Base-by-base conservation (phyloP, 352 stramenopile genomes). In the Phytophthora pluvialis region DNA sequence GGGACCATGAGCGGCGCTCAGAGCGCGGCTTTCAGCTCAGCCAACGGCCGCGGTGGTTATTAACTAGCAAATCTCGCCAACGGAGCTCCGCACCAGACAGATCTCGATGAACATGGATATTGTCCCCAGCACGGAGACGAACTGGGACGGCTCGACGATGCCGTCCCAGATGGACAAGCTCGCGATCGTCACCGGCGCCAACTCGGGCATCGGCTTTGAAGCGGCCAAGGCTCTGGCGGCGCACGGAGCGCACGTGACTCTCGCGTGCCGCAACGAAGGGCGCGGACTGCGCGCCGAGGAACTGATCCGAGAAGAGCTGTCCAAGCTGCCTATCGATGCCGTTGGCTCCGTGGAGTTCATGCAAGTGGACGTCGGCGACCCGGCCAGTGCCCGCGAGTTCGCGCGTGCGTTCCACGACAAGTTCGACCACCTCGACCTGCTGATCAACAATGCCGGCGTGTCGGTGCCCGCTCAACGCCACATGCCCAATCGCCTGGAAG, bases 381-480 rank as follows among this genome's bases (percentile, higher is more conserved):
- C 81, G 7, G 50, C 32, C 25, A 89, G 72, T 54, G 70, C 91
- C 15, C 67, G 60, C 9, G 53, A 55, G 6, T 91, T 93, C 53
- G 63, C 67, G 3, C 36, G 40, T 15, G 67, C 44, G 11, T 85
- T 85, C 50, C 65, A 74, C n/a, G 53, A 60, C 6, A 63, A 59
- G 5, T 71, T 80, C 29, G 65, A 75, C 16, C 70, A 64, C 11
- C 39, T 95, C 2, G 81, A 93, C 49, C 13, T 92, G 44, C 69
- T 95, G 6, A 73, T 95, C 52, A 92, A 91, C 75, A 93, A 93
- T 48, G 86, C 84, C 7, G 86, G 86, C 6, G 77, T 91, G 49
- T 75, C 75, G 7, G 77, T 73, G 0, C 49, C 80, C 3, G 48
- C 79, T 9, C 59, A 83, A 43, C 46, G 55, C 11, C 43, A 78